These are phyloP conservation scores for Chalara sp. DNA, from an alignment of 2,329 filamentous ascomycete genomes.

Conservation along the genomic window DNA sequence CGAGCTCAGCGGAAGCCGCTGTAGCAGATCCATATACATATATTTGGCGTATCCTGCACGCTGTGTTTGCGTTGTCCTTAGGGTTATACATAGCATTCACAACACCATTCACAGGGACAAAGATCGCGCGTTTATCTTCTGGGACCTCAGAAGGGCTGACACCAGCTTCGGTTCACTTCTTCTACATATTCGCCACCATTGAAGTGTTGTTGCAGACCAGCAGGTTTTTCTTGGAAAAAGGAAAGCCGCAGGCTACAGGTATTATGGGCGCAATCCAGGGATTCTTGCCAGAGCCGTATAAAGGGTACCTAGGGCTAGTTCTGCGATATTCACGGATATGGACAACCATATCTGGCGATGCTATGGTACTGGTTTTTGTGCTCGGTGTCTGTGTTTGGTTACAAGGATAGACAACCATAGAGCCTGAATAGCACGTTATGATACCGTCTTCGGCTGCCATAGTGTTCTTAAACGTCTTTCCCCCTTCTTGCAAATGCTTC, in stretches of 20 bases:
- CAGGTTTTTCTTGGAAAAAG: slow-evolving; percentile 63
- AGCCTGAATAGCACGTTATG: no score
- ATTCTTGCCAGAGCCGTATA: slow-evolving; percentile 59
- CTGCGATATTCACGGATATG: slow-evolving; percentile 66
- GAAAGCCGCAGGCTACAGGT: slow-evolving; percentile 46
- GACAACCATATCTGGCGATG: slow-evolving; percentile 63
- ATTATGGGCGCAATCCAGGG: slow-evolving; percentile 56
- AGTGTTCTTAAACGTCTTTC: no score
- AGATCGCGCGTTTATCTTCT: slow-evolving; percentile 46
- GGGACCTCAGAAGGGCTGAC: slow-evolving; percentile 20
- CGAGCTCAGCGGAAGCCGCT: slow-evolving; percentile 24
- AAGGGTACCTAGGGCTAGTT: slow-evolving; percentile 52
- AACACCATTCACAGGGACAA: slow-evolving; percentile 63
- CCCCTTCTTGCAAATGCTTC: no score
- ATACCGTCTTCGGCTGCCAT: no score
- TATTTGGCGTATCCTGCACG: slow-evolving; percentile 69
- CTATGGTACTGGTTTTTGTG: slow-evolving; percentile 72
- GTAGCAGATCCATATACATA: slow-evolving; percentile 37
- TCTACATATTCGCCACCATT: slow-evolving; percentile 74
- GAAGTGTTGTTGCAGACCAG: slow-evolving; percentile 67
- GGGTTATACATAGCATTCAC: slow-evolving; percentile 64
- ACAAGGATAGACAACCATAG: slow-evolving; percentile 7
- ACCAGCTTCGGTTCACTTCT: slow-evolving; percentile 48
- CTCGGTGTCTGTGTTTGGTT: slow-evolving; percentile 38
- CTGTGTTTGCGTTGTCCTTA: slow-evolving; percentile 61